Evolutionary conservation across 1,139 yeast genomes (phyloP).

Genomic region (Blastobotrys ciferrii): DNA sequence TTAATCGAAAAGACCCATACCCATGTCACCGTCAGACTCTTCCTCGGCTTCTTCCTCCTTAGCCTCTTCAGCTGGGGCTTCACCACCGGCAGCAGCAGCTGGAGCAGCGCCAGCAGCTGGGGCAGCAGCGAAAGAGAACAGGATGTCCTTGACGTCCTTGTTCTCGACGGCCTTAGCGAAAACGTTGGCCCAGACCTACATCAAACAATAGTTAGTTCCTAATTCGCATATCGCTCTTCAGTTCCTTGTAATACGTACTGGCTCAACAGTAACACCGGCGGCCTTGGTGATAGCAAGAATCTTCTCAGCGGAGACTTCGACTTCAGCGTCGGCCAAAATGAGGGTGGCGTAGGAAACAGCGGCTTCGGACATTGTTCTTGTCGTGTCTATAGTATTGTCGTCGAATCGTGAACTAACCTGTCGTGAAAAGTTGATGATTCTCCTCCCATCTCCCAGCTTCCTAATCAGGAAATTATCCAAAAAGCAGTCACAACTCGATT

Average conservation of each 20-base stretch:
- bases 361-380: conserved; percentile 34
- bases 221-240: background rate
- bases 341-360: conserved; percentile 70
- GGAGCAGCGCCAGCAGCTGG: conserved; percentile 59
- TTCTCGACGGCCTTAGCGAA: conserved; percentile 97
- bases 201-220: conserved; percentile 26
- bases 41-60: conserved; percentile 34
- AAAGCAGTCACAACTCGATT: conserved; percentile 8
- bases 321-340: conserved; percentile 96
- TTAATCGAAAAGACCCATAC: conserved; percentile 43
- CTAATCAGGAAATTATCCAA: conserved; percentile 1
- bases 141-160: conserved; percentile 88
- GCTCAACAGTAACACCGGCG: conserved; percentile 85
- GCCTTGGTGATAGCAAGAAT: conserved; percentile 79
- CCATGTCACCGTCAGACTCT: conserved; percentile 39
- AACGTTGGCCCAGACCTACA: conserved; percentile 89
- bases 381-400: conserved; percentile 1
- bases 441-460: background rate
- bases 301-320: conserved; percentile 93
- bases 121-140: conserved; percentile 71
- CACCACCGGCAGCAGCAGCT: conserved; percentile 57
- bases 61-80: conserved; percentile 62
- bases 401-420: conserved; percentile 3
- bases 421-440: conserved; percentile 6
- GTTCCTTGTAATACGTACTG: conserved; percentile 40